Base-by-base conservation (phyloP, 345 rosid genomes). In the Gossypium bickii region DNA sequence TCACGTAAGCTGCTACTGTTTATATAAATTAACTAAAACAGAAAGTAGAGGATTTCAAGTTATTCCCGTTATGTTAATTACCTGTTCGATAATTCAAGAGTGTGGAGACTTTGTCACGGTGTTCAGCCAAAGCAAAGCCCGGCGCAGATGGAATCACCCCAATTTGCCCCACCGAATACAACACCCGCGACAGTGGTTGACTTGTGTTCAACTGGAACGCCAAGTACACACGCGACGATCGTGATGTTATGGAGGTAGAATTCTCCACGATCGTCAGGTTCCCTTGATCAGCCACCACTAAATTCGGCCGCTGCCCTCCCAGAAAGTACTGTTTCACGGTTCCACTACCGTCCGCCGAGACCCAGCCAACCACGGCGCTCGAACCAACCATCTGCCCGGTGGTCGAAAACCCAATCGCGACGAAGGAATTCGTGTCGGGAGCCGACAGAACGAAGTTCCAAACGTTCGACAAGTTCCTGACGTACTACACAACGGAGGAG, bases 391-490 rank as follows among this genome's bases (percentile, higher is more conserved):
- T 94, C 29, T 3, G 4, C 1, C 89, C 92, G 67, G 65, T 67
- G 74, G 73, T 74, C 4, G 98, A 94, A 79, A 94, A 94, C 53
- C 97, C 98, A 51, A 92, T 86, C 3, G 84, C 98, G 9, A 90
- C 57, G 73, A 47, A 92, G 9, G 85, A 71, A 55, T 76, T 80
- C 3, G 84, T 20, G 44, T 79, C 81, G 0, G 91, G 92, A 1
- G 92, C 81, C 10, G 97, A 94, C 2, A 92, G 83, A n/a, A 92
- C 85, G 70, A 92, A 94, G 74, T 85, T 94, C 98, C 98, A 94
- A 56, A 82, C 43, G 58, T 81, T 76, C 1, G 84, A 2, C 0
- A 73, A 73, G 4, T 82, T 80, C 66, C 76, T 83, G 3, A 29
- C 68, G 76, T 87, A 94, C 98, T 93, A 60, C 34, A 49, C 1